A percentile compares a stretch with the other conserved stretches of the same genome.
Conservation (phyloP, 208 protist genomes). For the Naegleria lovaniensis region DNA sequence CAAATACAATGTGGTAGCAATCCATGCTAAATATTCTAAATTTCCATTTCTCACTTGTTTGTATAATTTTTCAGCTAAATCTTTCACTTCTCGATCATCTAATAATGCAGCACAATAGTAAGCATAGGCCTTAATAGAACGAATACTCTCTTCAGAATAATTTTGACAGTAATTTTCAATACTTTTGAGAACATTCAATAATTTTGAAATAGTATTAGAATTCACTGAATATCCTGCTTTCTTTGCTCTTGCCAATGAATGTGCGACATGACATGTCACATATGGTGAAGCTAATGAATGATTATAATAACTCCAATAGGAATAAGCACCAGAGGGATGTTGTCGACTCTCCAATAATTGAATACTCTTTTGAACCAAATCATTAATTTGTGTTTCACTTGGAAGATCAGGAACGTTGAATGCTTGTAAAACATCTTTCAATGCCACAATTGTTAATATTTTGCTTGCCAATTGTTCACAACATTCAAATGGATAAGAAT, state of each 20-base stretch:
- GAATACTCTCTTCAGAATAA: background rate
- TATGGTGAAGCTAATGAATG: background rate
- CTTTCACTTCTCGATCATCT: background rate
- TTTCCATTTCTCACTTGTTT: background rate
- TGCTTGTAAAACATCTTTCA: background rate
- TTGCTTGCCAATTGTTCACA: background rate
- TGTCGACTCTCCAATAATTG: background rate
- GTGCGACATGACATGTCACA: background rate
- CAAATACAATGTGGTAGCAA: background rate
- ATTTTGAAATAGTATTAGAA: background rate
- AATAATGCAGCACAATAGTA: background rate
- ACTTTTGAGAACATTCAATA: background rate
- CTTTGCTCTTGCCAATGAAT: background rate
- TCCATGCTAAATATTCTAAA: background rate
- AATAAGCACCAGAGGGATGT: background rate
- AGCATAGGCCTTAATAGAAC: background rate
- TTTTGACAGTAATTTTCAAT: background rate
- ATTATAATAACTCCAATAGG: background rate
- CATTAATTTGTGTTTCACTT: background rate
- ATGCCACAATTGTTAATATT: background rate
- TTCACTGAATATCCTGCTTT: background rate
- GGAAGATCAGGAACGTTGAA: background rate
- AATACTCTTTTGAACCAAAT: background rate
- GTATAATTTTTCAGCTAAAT: background rate
- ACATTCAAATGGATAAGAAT: conserved; percentile 33